phyloP scores from a whole-genome alignment of 164 flowering plant genomes.

The Taxillus chinensis region DNA sequence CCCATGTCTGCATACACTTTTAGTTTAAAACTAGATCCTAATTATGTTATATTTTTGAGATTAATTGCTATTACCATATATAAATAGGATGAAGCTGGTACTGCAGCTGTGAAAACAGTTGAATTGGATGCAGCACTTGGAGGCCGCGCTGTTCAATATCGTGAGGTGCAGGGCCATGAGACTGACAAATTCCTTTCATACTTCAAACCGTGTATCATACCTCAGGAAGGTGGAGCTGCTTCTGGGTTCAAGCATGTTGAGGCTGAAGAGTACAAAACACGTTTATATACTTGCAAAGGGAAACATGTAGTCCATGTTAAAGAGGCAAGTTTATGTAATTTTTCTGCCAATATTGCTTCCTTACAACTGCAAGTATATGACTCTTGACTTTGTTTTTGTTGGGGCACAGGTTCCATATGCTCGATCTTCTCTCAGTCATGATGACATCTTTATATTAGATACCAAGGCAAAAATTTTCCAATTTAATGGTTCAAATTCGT shows the following conservation, averaged over 20 bases:
- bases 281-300: conserved; percentile 81
- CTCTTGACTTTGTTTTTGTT: conserved; percentile 9
- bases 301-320: conserved; percentile 94
- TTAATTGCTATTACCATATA: conserved; percentile 7
- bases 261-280: conserved; percentile 63
- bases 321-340: conserved; percentile 58
- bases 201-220: conserved; percentile 97
- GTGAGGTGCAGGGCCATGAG: conserved; percentile 98
- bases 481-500: conserved; percentile 94
- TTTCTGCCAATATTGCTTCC: too few species aligned
- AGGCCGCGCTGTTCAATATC: conserved; percentile 98
- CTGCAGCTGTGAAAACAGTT: conserved; percentile 90
- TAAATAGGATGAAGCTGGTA: conserved; percentile 91
- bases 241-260: conserved; percentile 89
- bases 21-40: not conserved
- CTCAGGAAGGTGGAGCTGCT: conserved; percentile 87
- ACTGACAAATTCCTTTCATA: conserved; percentile 91
- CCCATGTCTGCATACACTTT: not conserved
- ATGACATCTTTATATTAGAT: conserved; percentile 89
- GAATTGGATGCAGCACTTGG: conserved; percentile 99
- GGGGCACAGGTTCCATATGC: conserved; percentile 72
- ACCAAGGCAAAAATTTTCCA: conserved; percentile 92
- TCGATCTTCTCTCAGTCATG: conserved; percentile 92
- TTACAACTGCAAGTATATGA: not conserved
- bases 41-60: not conserved